Percentiles rank a stretch among this genome's conserved stretches.
Conservation (phyloP, 2,329 filamentous ascomycete genomes). For the Orbilia blumenaviensis region DNA sequence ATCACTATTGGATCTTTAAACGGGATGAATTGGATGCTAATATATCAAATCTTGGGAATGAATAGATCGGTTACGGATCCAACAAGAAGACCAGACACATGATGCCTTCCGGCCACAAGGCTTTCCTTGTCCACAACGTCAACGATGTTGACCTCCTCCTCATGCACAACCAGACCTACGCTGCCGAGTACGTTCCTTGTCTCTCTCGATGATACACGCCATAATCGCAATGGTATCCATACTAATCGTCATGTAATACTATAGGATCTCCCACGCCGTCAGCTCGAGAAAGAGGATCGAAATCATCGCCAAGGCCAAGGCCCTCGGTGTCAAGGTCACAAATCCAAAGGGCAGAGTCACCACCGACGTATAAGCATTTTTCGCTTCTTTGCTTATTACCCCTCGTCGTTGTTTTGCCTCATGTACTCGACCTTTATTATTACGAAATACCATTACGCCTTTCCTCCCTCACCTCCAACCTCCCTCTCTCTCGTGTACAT, state of each 20-base stretch:
- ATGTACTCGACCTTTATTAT: slow-evolving; percentile 35
- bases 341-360: slow-evolving; percentile 99
- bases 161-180: slow-evolving; percentile 99
- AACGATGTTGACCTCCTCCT: slow-evolving; percentile 95
- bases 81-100: slow-evolving; percentile 99
- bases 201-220: neutral
- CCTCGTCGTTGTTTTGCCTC: neutral
- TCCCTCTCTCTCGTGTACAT: slow-evolving; percentile 40
- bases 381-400: slow-evolving; percentile 2
- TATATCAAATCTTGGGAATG: neutral
- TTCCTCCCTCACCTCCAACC: neutral
- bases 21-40: slow-evolving; percentile 9
- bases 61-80: slow-evolving; percentile 94
- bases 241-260: slow-evolving; percentile 61
- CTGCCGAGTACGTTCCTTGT: slow-evolving; percentile 88
- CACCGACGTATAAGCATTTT: slow-evolving; percentile 76
- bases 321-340: slow-evolving; percentile 99
- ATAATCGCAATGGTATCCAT: neutral
- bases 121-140: slow-evolving; percentile 98
- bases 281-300: slow-evolving; percentile 98
- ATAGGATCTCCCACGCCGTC: slow-evolving; percentile 95
- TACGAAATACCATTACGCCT: slow-evolving; percentile 38
- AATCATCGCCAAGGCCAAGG: slow-evolving; percentile 96
- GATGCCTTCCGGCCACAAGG: slow-evolving; percentile 99
- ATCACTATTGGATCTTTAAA: too few species aligned